Conservation (phyloP, 2,329 filamentous ascomycete species). For the Sclerotiophoma versabilis region DNA sequence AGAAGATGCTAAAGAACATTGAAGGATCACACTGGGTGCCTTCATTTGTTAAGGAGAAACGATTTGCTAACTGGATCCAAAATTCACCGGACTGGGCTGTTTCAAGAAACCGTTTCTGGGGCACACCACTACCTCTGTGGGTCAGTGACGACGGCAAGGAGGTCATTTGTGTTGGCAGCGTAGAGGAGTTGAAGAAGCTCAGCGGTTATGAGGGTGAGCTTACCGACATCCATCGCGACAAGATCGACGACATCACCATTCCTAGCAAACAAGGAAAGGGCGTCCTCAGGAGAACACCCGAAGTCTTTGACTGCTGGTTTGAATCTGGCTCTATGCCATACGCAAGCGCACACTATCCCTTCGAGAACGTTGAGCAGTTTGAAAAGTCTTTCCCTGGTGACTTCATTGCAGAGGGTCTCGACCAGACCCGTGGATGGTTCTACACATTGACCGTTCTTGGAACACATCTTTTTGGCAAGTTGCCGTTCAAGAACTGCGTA, state of each 20-base stretch:
- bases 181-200: slow-evolving; percentile 81
- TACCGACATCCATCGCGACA: slow-evolving; percentile 87
- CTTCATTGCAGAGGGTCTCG: slow-evolving; percentile 91
- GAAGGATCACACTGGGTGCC: slow-evolving; percentile 93
- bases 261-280: slow-evolving; percentile 89
- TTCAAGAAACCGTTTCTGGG: slow-evolving; percentile 93
- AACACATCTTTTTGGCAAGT: slow-evolving; percentile 81
- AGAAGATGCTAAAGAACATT: slow-evolving; percentile 89
- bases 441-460: slow-evolving; percentile 90
- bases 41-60: slow-evolving; percentile 85
- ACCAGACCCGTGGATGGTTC: slow-evolving; percentile 97
- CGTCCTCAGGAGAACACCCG: slow-evolving; percentile 77
- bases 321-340: slow-evolving; percentile 97
- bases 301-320: slow-evolving; percentile 98
- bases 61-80: slow-evolving; percentile 89
- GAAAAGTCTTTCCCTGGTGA: slow-evolving; percentile 85
- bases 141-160: slow-evolving; percentile 89
- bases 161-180: slow-evolving; percentile 82
- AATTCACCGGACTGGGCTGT: slow-evolving; percentile 97
- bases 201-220: slow-evolving; percentile 87
- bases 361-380: slow-evolving; percentile 84
- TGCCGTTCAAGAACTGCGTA: slow-evolving; percentile 95
- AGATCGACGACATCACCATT: slow-evolving; percentile 93
- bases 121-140: slow-evolving; percentile 91
- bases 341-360: slow-evolving; percentile 88